A percentile compares a stretch with the other conserved stretches of the same genome.
Conservation (phyloP, 2,329 filamentous ascomycete genomes). For the Alternaria burnsii region DNA sequence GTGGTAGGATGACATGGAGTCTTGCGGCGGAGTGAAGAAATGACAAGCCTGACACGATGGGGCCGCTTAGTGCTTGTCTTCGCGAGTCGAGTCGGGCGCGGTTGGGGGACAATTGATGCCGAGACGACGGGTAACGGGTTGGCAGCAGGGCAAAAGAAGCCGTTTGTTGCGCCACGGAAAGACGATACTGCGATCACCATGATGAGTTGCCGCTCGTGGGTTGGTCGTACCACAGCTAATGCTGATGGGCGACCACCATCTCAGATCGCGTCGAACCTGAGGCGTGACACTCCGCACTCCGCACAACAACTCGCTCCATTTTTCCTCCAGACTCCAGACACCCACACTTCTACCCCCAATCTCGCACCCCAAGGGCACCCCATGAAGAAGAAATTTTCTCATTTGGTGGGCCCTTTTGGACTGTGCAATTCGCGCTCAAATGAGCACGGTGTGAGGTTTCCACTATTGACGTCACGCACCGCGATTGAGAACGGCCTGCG, state of each 20-base stretch:
- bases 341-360: constrained; percentile 11
- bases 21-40: constrained; percentile 15
- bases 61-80: constrained; percentile 27
- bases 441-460: constrained; percentile 8
- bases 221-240: constrained; percentile 6
- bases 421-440: constrained; percentile 12
- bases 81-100: constrained; percentile 17
- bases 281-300: constrained; percentile 19
- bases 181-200: background rate
- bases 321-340: constrained; percentile 28
- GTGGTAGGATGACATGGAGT: constrained; percentile 14
- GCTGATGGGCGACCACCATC: background rate
- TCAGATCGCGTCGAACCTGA: background rate
- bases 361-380: constrained; percentile 4
- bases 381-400: constrained; percentile 15
- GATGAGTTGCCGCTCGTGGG: background rate
- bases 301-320: constrained; percentile 21
- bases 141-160: background rate
- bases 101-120: constrained; percentile 11
- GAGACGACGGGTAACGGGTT: constrained; percentile 5
- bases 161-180: background rate
- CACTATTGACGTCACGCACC: constrained; percentile 28
- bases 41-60: constrained; percentile 30
- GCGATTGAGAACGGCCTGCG: constrained; percentile 9
- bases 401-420: constrained; percentile 7